Base-by-base conservation (phyloP, 805 yeast genomes). In the Nakazawaea molendinolei region DNA sequence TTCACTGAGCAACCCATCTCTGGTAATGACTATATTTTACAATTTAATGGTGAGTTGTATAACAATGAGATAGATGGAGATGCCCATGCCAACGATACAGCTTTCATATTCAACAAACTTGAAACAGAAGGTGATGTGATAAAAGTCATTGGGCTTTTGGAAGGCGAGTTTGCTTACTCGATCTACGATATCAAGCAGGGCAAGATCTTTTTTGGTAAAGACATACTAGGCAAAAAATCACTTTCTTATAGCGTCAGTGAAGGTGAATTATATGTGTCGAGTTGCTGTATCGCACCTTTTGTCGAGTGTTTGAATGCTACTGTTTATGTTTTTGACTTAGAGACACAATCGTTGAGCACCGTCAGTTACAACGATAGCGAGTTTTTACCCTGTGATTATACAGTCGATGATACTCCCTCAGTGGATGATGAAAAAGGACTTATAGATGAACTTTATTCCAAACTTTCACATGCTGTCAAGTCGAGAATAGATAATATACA, bases 21-120 rank as follows among this genome's bases (percentile, higher is more conserved):
- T 2, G 43, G 43, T 7, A 47, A 39, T 8, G 52, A 47, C 3
- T 66, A 50, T 33, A 49, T 70, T 0, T 51, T 94, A 7, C 95
- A 86, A 51, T 90, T 82, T 58, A 92, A 94, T 53, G 99, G 98
- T 0, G 97, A 92, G 49, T 57, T 92, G 8, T 92, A 92, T 55
- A 79, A 79, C 44, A 45, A 53, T 1, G 80, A 69, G 24, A 69
- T 81, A 16, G 45, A 61, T 22, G 43, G 47, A 0, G 57, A 39
- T 4, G 21, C 20, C 13, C 47, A 44, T 21, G 36, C 63, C 1
- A 84, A 84, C 52, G 97, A 89, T 55, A 77, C 94, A 0, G 62
- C 54, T 3, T 81, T 55, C 44, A 56, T 86, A 5, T 59, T 63
- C 32, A 48, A 61, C 1, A 47, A 48, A 21, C 51, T 83, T 21